phyloP scores from a whole-genome alignment of 495 filamentous ascomycete genomes.

The Podospora comata region DNA sequence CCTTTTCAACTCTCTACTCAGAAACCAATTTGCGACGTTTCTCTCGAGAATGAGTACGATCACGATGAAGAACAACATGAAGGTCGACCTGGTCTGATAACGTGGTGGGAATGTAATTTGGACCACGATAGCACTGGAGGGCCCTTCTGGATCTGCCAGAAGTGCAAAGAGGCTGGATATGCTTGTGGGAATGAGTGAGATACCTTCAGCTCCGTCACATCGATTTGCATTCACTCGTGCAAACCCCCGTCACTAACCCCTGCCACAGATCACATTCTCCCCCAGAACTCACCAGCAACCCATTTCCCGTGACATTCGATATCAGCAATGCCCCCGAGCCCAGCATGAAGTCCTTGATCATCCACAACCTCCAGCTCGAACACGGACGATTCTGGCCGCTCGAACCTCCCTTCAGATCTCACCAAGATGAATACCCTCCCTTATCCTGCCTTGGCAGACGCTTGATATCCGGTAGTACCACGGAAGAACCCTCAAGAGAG shows the following conservation, averaged over 20 bases:
- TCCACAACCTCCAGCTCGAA: constrained; percentile 5
- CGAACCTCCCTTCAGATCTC: not conserved
- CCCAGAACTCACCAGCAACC: not conserved
- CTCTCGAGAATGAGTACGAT: not conserved
- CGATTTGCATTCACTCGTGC: not conserved
- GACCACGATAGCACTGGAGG: not conserved
- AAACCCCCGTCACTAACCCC: not conserved
- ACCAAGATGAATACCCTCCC: not conserved
- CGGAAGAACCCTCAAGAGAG: not conserved
- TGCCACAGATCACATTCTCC: not conserved
- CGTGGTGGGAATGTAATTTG: constrained; percentile 1
- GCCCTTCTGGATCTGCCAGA: not conserved
- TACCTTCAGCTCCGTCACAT: not conserved
- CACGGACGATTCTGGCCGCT: constrained; percentile 1
- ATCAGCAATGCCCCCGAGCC: not conserved
- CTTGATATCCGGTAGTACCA: not conserved
- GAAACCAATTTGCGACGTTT: not conserved
- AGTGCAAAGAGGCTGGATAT: not conserved
- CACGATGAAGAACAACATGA: not conserved
- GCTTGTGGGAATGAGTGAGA: not conserved
- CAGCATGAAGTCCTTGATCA: not conserved
- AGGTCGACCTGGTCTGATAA: not conserved
- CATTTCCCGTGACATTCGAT: not conserved
- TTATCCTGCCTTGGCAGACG: constrained; percentile 1
- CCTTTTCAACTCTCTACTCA: not conserved